Evolutionary conservation across 306 rosid species (phyloP).

Genomic region (Luffa aegyptiaca): DNA sequence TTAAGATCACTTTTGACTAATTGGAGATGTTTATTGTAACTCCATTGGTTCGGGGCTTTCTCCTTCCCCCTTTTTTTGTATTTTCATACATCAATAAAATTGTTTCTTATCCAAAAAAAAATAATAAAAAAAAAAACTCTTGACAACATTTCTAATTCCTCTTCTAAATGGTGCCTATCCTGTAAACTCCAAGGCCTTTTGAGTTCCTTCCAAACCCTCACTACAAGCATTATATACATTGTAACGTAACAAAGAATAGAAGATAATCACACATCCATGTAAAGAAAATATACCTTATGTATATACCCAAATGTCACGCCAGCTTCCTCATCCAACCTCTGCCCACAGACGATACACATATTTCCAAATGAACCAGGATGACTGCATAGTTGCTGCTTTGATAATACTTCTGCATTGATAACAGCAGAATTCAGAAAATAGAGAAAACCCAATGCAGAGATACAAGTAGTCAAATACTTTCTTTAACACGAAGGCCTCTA

Average conservation of each 20-base stretch:
- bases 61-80: too few relatives aligned
- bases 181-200: background rate
- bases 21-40: too few relatives aligned
- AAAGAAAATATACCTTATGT: constrained; percentile 48
- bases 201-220: background rate
- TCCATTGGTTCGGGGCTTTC: too few relatives aligned
- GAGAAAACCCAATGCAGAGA: background rate
- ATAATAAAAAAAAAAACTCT: background rate
- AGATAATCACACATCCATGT: background rate
- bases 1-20: too few relatives aligned
- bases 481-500: background rate
- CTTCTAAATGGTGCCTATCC: background rate
- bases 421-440: background rate
- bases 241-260: background rate
- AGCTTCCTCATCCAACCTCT: constrained; percentile 51
- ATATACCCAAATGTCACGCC: constrained; percentile 78
- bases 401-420: constrained; percentile 34
- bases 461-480: background rate
- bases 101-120: too few relatives aligned
- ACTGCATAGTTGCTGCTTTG: constrained; percentile 30
- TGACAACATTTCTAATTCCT: background rate
- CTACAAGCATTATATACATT: background rate
- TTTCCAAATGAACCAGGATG: constrained; percentile 80
- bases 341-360: constrained; percentile 69
- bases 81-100: too few relatives aligned